Evolutionary conservation across 2,329 filamentous ascomycete genomes (phyloP), one percentile per base, ranked within the genome.

Genomic region (Periconia sp.): DNA sequence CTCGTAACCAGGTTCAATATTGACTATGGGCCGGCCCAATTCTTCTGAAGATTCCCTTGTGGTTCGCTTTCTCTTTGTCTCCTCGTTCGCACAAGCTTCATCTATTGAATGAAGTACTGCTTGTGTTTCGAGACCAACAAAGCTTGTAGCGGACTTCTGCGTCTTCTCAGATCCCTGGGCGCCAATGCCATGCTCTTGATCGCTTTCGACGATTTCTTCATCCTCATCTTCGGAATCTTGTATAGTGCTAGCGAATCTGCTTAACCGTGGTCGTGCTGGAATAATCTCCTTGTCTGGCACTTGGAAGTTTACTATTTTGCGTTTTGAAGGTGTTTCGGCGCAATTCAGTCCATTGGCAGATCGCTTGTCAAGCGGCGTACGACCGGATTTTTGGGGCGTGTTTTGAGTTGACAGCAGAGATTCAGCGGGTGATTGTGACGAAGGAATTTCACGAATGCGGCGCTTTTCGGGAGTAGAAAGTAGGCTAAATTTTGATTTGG

Each of bases 211-310:
- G 8, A 63, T 18, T n/a, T 57, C 62, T 13, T 59, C 65, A 20
- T 60, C 60, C 46, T 71, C 69, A 20, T 72, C 70, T 46, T 73
- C 70, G 2, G 69, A 73, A 46, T 73, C 70, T 30, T 60, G 63
- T 17, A 73, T 67, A 2, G 61, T 62, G 40, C 63, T 68, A 27
- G 57, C 55, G n/a, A 72, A 69, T 23, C 58, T 66, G 45, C 58
- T 61, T 41, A 65, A 33, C 27, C 53, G 46, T 33, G 61, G 54
- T 10, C 61, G 54, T 8, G 59, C 61, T 9, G 61, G 57, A 17
- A 50, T 41, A 15, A 54, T 44, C 14, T 59, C 47, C 18, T 59
- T 45, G 1, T 51, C 33, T 1, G 54, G 54, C 31, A 57, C 62
- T 20, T 56, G 56, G 10, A 72, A 73, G 3, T 60, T 58, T 1